Percentiles rank a stretch among this genome's conserved stretches.
These are phyloP conservation scores for Phaffia rhodozyma DNA, from an alignment of 1,284 basidiomycete species.

Conservation along the genomic window DNA sequence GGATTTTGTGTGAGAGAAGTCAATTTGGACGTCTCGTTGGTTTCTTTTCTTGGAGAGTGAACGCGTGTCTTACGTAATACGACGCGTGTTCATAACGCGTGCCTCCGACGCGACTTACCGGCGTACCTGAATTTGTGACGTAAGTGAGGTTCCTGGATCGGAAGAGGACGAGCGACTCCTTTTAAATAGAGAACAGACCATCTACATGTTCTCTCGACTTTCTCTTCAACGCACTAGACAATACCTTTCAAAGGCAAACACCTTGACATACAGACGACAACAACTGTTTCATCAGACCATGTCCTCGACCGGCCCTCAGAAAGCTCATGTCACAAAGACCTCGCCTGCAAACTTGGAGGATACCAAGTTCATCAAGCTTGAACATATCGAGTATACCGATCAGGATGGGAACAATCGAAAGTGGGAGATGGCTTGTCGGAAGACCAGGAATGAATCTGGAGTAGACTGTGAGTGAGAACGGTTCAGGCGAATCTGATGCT, in stretches of 20 bases:
- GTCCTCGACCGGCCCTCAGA: conserved; percentile 2
- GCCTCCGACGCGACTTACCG: no score
- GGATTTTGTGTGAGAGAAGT: no score
- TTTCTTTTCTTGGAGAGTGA: no score
- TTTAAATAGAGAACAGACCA: background rate
- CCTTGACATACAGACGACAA: background rate
- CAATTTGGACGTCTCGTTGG: no score
- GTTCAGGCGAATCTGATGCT: background rate
- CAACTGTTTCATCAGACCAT: background rate
- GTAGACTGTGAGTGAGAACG: conserved; percentile 53
- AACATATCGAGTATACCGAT: conserved; percentile 55
- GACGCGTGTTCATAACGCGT: no score
- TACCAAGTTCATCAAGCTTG: conserved; percentile 13
- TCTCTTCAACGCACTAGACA: background rate
- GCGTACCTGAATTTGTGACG: no score
- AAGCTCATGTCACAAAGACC: background rate
- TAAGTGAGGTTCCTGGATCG: no score
- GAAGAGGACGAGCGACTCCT: no score
- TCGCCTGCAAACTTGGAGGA: background rate
- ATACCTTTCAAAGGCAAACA: background rate
- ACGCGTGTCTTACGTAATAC: no score
- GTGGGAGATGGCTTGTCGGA: conserved; percentile 78
- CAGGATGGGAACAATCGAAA: conserved; percentile 58
- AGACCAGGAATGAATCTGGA: conserved; percentile 56
- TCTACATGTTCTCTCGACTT: background rate